Base-by-base conservation (phyloP, 2,329 filamentous ascomycete genomes). In the Cercospora nicotianae region DNA sequence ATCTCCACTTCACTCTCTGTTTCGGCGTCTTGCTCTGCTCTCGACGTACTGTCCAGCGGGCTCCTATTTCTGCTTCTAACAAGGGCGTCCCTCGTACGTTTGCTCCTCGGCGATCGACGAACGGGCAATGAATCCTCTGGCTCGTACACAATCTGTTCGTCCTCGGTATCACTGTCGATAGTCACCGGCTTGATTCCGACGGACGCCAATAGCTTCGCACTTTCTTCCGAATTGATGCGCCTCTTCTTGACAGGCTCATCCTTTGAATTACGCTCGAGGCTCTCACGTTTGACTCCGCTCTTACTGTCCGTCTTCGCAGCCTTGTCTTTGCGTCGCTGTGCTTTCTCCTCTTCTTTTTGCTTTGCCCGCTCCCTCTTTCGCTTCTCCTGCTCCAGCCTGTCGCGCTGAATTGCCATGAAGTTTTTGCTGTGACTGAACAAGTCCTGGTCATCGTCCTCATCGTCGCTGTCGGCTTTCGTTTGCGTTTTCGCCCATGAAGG, bases 401-500 rank as follows among this genome's bases (percentile, higher is more conserved):
- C 70, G 20, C 60, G 63, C 36, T 69, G 62, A 13, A 82, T 75
- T 8, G 79, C 76, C 18, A 73, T 70, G 72, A 79, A 82, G 8
- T 73, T 72, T 23, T 75, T 77, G 2, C 80, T 79, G 64, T 82
- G 81, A 63, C 79, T 82, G 71, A 84, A 84, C 30, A 84, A 77
- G 71, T 80, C 77, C 33, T 77, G 75, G 12, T 70, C 73, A 8
- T 63, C 31, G 8, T 70, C 69, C 9, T 64, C 64, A 4, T 67
- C 64, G 7, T 66, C 63, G 58, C 64, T 59, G 63, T 65, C 57
- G 30, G 39, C 31, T 16, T 62, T 39, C 3, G 65, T 31, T 51
- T 69, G 69, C 42, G 69, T 58, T 31, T 71, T 72, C 30, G 73
- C 71, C 72, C 75, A 76, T 16, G 74, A 69, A 3, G 75, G 75